Percentiles rank a stretch among this genome's conserved stretches.
Evolutionary conservation across 2,329 filamentous ascomycete species (phyloP).

Genomic region (Alternaria burnsii): DNA sequence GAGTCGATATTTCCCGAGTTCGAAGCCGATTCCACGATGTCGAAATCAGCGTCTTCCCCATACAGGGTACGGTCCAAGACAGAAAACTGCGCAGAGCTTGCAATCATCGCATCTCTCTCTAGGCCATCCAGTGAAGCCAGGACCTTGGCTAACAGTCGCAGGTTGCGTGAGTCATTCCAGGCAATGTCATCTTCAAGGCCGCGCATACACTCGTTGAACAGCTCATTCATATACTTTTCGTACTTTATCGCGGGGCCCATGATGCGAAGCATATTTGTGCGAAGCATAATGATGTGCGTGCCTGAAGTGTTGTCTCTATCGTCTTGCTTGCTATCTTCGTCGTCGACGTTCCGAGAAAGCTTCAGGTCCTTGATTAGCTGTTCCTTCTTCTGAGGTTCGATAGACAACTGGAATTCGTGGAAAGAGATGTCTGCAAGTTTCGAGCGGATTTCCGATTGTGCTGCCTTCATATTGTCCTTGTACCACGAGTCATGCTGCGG

Average conservation of each 20-base stretch:
- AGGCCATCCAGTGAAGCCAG: too few relatives aligned
- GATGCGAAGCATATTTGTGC: constrained; percentile 4
- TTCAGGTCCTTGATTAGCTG: background rate
- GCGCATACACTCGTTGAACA: background rate
- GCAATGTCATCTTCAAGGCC: too few relatives aligned
- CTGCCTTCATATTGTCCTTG: constrained; percentile 4
- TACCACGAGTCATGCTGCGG: background rate
- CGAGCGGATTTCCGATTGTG: background rate
- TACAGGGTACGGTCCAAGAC: too few relatives aligned
- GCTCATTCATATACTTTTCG: constrained; percentile 1
- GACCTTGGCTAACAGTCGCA: too few relatives aligned
- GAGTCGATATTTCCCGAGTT: too few relatives aligned
- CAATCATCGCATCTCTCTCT: too few relatives aligned
- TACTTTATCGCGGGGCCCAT: constrained; percentile 5
- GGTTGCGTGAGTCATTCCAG: too few relatives aligned
- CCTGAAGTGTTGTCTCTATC: too few relatives aligned
- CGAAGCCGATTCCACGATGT: too few relatives aligned
- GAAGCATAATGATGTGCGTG: constrained; percentile 3
- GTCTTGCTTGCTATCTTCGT: too few relatives aligned
- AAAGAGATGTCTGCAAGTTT: constrained; percentile 3
- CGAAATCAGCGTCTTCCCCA: too few relatives aligned
- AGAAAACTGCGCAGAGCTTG: too few relatives aligned
- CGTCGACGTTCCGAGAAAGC: background rate
- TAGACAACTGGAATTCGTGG: background rate
- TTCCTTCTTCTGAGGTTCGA: background rate